Base-by-base conservation (phyloP, 2,329 filamentous ascomycete species). In the Penicillium sp. region DNA sequence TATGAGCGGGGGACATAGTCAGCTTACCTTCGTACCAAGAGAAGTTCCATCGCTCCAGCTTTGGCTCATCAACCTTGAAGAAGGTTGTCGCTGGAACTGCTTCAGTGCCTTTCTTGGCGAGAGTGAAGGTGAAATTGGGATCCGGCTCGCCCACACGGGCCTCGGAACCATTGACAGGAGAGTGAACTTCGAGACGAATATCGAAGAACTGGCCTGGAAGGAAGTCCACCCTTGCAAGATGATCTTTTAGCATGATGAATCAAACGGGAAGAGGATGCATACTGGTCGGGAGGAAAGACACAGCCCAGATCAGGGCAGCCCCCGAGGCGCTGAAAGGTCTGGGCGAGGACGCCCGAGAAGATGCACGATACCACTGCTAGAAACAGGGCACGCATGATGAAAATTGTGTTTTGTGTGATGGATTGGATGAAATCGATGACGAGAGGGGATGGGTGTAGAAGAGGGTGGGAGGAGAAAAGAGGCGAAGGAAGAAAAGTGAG, bases 171-270 rank as follows among this genome's bases (percentile, higher is more conserved):
- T 92, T 92, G 57, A 82, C 72, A 4, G 85, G 85, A 7, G 84
- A 84, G 59, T 90, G 85, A 18, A 92, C 77, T 62, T 92, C 85
- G 42, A 90, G 75, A 42, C 85, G 81, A 46, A 93, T 80, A 59
- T 92, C 86, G 56, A 92, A 92, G 61, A 77, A 82, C 66, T 92
- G 85, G 9, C 85, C 85, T 4, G 85, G 80, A 1, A 93, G 74
- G 67, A 92, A 92, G 55, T 92, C 85, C 47, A 82, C 80, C 67
- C 73, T 75, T 16, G n/a, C 7, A 18, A 22, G 10, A n/a, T 30
- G 6, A 34, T 5, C 8, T 27, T 16, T 39, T 22, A 41, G 20
- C 11, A 2, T 11, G 14, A 26, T 10, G 13, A 3, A 20, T 7
- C 7, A n/a, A 6, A 27, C n/a, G 11, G 3, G 13, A 4, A 17